These are phyloP conservation scores for Epichloe sibirici DNA, from an alignment of 2,329 filamentous ascomycete species.

Conservation along the genomic window DNA sequence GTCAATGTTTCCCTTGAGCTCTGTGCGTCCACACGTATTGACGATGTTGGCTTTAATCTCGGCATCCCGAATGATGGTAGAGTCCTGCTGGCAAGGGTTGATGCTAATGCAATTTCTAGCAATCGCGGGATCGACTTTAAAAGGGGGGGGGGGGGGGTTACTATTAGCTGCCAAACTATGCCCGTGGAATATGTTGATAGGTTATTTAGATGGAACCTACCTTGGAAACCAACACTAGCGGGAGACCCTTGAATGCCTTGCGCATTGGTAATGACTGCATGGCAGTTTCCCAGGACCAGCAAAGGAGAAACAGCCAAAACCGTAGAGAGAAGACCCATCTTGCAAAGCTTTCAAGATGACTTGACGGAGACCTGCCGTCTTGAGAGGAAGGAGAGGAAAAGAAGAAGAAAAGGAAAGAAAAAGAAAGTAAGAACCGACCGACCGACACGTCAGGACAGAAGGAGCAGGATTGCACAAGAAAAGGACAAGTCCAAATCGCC, in stretches of 20 bases:
- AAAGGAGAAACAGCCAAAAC: neutral
- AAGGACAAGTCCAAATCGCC: neutral
- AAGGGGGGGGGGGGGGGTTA: neutral
- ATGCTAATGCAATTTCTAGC: conserved; percentile 52
- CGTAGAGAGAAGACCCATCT: neutral
- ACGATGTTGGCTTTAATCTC: conserved; percentile 40
- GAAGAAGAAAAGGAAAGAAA: neutral
- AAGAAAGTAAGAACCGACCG: too few relatives aligned
- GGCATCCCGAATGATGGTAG: conserved; percentile 49
- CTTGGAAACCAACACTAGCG: conserved; percentile 36
- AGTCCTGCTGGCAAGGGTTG: conserved; percentile 53
- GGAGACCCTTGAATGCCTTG: conserved; percentile 34
- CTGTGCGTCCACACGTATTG: conserved; percentile 50
- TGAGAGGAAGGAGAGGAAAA: neutral
- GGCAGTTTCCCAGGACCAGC: conserved; percentile 12
- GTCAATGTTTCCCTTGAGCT: conserved; percentile 49
- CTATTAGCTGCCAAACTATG: neutral
- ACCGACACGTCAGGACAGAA: too few relatives aligned
- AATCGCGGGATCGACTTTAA: conserved; percentile 36
- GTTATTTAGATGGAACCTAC: conserved; percentile 13
- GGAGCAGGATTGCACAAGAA: neutral
- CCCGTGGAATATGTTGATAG: too few relatives aligned
- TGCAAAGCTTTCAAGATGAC: neutral
- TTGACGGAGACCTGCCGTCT: neutral
- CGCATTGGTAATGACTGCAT: conserved; percentile 35